Base-by-base conservation (phyloP, 2,329 filamentous ascomycete genomes). In the Pseudopyrenochaeta lycopersici region DNA sequence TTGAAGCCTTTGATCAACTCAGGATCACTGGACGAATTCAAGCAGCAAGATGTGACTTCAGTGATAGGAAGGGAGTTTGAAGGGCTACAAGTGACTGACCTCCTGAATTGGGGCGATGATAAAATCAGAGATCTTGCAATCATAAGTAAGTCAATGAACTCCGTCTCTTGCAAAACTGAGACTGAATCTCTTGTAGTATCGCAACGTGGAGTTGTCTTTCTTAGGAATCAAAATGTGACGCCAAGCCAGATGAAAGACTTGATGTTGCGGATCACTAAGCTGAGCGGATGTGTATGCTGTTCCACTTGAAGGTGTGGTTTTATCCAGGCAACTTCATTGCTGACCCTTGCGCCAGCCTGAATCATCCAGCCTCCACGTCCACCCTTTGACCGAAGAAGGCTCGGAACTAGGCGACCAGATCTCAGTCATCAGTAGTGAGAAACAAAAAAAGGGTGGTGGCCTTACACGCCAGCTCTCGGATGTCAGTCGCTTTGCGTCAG, bases 171-270 rank as follows among this genome's bases (percentile, higher is more conserved):
- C 15, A 38, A 2, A 12, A 35, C 40, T 9, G 31, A 7, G 1
- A 31, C 49, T 39, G 35, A 47, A 27, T 18, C 18, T 31, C 12
- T 43, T 10, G 12, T 45, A 89, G 87, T 90, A 60, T 90, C 88
- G 1, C 83, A 85, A 54, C 84, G 88, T 0, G 88, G 88, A 9
- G 88, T 90, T 3, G 87, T 90, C 29, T 89, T 90, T 77, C 89
- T 90, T 76, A 84, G 87, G 17, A 81, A 83, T 27, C 88, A 91
- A 59, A 76, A 64, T 53, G 66, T 70, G 7, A 85, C 63, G 78
- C 82, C 66, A 73, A 90, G 32, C 82, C 81, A 58, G 83, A 88
- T 66, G 84, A 91, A 91, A 75, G 77, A 86, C 48, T 79, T 91
- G 0, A 84, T 85, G 30, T 78, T 85, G 11, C 79, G 81, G 1